A percentile compares a stretch with the other conserved stretches of the same genome.
Conservation (phyloP, 1,284 basidiomycete species). For the Malassezia globosa region DNA sequence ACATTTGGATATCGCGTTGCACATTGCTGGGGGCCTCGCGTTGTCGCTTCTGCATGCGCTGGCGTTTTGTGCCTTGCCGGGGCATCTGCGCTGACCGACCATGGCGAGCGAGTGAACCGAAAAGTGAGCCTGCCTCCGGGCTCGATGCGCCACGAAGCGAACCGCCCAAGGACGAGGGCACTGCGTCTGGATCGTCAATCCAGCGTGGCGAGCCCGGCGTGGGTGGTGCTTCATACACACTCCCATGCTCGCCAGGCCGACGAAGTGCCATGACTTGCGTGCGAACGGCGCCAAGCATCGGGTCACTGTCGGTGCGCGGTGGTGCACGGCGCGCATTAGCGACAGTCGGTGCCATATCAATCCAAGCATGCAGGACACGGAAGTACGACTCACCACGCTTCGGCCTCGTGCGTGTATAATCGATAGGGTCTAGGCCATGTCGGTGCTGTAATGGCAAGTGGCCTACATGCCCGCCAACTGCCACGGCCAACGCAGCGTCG, state of each 20-base stretch:
- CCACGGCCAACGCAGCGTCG: constrained; percentile 13
- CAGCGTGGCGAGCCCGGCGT: constrained; percentile 11
- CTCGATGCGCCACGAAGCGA: background rate
- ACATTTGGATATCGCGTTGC: constrained; percentile 16
- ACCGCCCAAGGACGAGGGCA: background rate
- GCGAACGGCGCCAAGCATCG: constrained; percentile 12
- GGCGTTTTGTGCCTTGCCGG: constrained; percentile 4
- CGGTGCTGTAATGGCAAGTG: constrained; percentile 17
- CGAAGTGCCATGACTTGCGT: constrained; percentile 17
- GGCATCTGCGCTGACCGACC: background rate
- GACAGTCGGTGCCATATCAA: constrained; percentile 8
- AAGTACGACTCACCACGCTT: constrained; percentile 12
- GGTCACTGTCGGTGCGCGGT: constrained; percentile 1
- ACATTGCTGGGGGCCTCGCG: constrained; percentile 7
- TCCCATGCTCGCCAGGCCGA: background rate
- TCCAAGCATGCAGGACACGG: constrained; percentile 15
- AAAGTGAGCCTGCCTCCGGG: constrained; percentile 10
- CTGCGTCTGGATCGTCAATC: constrained; percentile 9
- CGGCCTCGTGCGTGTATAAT: constrained; percentile 12
- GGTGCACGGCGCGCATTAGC: constrained; percentile 11
- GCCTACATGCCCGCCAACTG: constrained; percentile 10
- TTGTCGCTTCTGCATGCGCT: constrained; percentile 10
- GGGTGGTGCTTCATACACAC: background rate
- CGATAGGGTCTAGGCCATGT: constrained; percentile 14
- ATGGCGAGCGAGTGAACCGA: constrained; percentile 14